Evolutionary conservation across 768 basidiomycete genomes (phyloP), one percentile per base, ranked within the genome.

Genomic region (Naganishia friedmannii): DNA sequence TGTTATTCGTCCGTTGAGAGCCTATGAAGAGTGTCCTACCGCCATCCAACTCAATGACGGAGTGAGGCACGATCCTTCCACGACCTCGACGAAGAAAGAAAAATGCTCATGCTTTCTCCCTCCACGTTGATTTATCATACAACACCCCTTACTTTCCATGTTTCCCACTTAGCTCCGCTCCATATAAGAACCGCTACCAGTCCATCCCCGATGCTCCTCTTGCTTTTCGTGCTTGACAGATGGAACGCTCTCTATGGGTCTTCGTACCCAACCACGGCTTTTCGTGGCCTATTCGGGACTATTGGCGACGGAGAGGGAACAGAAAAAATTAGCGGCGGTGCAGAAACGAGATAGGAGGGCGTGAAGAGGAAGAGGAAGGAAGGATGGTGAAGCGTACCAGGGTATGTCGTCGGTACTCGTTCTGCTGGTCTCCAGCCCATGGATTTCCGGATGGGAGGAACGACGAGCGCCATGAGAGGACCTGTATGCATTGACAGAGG

Each of bases 371-470:
- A 39, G 31, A 32, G 34, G 69, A 26, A 31, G 48, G 31, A 34
- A 51, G n/a, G n/a, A n/a, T 46, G 23, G 12, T 67, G 34, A 37
- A 51, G 83, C 91, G 76, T 76, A 93, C 92, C 74, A 67, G 92
- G 92, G 79, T 90, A 95, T 34, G 90, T 86, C 17, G 87, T 86
- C 4, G 92, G 92, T 15, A 80, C 73, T 53, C 85, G 84, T 76
- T 90, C 88, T 48, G 89, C 83, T 3, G 86, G 85, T 73, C 84
- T 85, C 73, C 88, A 91, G 23, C 92, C 92, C 76, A 90, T 81
- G n/a, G 83, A 83, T 75, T 86, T 84, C 68, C 91, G 89, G 73
- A 93, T 85, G 23, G 91, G 90, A n/a, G 92, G 92, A 21, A 93
- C 85, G 51, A 84, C 83, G 53, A 90, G 73, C 53, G 88, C 88